phyloP scores from a whole-genome alignment of 441 rosid genomes.

The Sinapis alba region DNA sequence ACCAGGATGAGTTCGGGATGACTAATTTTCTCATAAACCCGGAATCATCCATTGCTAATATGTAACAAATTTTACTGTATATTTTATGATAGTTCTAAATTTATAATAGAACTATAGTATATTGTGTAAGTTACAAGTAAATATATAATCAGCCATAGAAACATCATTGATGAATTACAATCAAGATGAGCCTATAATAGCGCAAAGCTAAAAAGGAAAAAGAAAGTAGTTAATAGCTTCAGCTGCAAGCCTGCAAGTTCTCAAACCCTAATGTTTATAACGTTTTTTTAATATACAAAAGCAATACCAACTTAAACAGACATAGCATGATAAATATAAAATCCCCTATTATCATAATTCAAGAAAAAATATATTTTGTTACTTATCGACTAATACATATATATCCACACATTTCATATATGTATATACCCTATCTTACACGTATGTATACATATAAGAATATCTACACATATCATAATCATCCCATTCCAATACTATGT shows the following conservation, averaged over 20 bases:
- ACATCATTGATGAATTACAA: constrained; percentile 12
- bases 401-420: constrained; percentile 32
- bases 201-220: not conserved
- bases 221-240: constrained; percentile 26
- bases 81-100: not conserved
- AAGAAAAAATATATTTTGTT: not conserved
- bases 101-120: not conserved
- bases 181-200: constrained; percentile 9
- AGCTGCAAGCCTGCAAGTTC: constrained; percentile 18
- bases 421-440: constrained; percentile 36
- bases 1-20: too few species aligned
- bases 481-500: constrained; percentile 26
- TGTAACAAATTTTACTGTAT: not conserved
- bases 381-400: constrained; percentile 21
- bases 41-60: too few species aligned
- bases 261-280: constrained; percentile 36
- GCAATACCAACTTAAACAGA: constrained; percentile 15
- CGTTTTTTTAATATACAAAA: not conserved
- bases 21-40: too few species aligned
- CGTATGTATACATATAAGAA: constrained; percentile 31
- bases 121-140: not conserved
- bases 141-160: not conserved
- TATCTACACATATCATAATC: constrained; percentile 16
- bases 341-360: constrained; percentile 13
- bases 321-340: constrained; percentile 12